These are phyloP conservation scores for Cutaneotrichosporon cutaneum DNA, from an alignment of 1,284 basidiomycete species.

Conservation along the genomic window DNA sequence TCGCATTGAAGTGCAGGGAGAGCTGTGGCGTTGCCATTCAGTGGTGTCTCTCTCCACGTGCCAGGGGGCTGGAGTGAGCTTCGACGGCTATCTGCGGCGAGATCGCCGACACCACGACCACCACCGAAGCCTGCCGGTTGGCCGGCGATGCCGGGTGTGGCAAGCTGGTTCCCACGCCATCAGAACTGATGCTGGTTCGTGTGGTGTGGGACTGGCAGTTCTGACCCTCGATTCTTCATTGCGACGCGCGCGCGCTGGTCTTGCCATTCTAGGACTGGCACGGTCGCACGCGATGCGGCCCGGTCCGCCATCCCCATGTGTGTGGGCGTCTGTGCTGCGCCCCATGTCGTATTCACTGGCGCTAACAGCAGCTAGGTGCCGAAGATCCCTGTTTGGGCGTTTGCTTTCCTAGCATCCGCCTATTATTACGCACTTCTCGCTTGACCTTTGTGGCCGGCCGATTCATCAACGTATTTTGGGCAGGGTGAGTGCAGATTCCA, in stretches of 20 bases:
- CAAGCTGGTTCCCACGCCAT: too few species aligned
- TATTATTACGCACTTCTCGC: background rate
- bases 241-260: constrained; percentile 1
- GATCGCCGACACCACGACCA: too few species aligned
- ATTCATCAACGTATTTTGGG: background rate
- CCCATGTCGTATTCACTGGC: background rate
- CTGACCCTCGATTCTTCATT: background rate
- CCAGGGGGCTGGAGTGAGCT: too few species aligned
- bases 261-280: background rate
- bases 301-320: background rate
- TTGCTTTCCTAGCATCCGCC: constrained; percentile 7
- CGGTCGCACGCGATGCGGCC: background rate
- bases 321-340: background rate
- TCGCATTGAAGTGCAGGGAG: background rate
- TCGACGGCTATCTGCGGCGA: too few species aligned
- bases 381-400: background rate
- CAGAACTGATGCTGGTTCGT: too few species aligned
- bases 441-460: background rate
- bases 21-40: background rate
- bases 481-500: background rate
- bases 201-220: too few species aligned
- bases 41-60: constrained; percentile 1
- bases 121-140: too few species aligned
- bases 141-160: too few species aligned
- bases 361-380: background rate